Conservation (phyloP, 345 rosid genomes). For the Ricinus communis region DNA sequence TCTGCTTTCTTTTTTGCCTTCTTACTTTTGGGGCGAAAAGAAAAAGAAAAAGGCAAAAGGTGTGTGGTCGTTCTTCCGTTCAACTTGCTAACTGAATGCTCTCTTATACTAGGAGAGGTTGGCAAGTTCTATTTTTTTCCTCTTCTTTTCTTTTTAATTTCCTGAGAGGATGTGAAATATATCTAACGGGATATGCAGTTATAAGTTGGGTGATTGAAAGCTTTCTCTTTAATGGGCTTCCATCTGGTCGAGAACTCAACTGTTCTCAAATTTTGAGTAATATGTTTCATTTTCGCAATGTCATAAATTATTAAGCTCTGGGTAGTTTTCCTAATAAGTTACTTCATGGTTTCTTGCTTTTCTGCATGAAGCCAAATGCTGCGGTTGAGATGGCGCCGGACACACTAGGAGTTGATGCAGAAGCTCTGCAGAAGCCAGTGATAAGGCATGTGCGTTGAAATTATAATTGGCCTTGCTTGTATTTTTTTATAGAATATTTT, state of each 20-base stretch:
- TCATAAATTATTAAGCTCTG: neutral
- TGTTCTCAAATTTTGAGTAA: neutral
- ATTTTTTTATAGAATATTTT: constrained; percentile 8
- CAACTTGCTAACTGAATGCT: neutral
- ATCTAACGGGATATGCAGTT: neutral
- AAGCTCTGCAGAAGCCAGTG: constrained; percentile 37
- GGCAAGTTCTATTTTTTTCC: too few species aligned
- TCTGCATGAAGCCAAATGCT: constrained; percentile 41
- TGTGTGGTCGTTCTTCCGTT: neutral
- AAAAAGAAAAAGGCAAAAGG: neutral
- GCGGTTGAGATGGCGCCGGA: constrained; percentile 28
- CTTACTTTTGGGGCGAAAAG: too few species aligned
- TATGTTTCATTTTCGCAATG: neutral
- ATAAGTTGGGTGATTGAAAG: neutral
- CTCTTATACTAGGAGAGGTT: neutral
- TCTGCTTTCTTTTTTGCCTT: neutral
- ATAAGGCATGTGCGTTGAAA: constrained; percentile 38
- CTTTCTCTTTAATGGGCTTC: neutral
- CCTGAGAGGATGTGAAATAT: neutral
- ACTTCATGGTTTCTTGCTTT: constrained; percentile 12
- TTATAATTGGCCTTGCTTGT: neutral
- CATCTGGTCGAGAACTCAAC: neutral
- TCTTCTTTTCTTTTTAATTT: neutral
- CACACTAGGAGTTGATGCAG: constrained; percentile 29
- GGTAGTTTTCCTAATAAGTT: constrained; percentile 11